Evolutionary conservation across 2,329 filamentous ascomycete species (phyloP), one percentile per base, ranked within the genome.

Genomic region (Eutypa lata): DNA sequence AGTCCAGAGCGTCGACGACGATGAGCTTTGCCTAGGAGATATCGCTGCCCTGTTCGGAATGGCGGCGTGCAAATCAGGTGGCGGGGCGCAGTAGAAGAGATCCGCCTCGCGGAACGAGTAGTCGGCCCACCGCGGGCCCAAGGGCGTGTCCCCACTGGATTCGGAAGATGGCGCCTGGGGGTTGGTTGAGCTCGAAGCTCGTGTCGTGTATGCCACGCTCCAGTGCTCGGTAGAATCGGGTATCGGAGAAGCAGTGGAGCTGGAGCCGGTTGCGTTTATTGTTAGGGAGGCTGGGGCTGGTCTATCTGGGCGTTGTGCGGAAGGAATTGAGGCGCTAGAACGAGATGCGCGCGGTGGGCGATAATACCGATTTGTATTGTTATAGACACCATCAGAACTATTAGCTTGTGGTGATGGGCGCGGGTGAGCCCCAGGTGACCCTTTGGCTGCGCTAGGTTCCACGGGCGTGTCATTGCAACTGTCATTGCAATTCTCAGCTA

Each of bases 61-160:
- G n/a, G 13, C 16, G 35, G 16, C 35, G 4, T 18, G 6, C n/a
- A 16, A 18, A 38, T 7, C 4, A 16, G 35, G 13, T 7, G 35
- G 35, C 53, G 69, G 68, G 16, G 18, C 49, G 45, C 56, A 46
- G 44, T 71, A 72, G 45, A 68, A 71, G 10, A 71, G 54, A 45
- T 72, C 70, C 0, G 65, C 62, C 50, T 72, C 70, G 11, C 70
- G 64, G 19, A 72, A 67, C 0, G 69, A 70, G 40, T 72, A 72
- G 49, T 72, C 70, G 7, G 62, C 61, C 49, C 62, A 65, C 7
- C 61, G 53, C 22, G 63, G 61, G 21, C 61, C 62, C 14, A 66
- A 54, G 3, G 57, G 52, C 4, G 37, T 50, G 35, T 18, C n/a
- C 16, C n/a, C 35, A 16, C 13, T 38, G n/a, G 35, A 18, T 38